phyloP scores from a whole-genome alignment of 345 rosid species.

The Bretschneidera sinensis region DNA sequence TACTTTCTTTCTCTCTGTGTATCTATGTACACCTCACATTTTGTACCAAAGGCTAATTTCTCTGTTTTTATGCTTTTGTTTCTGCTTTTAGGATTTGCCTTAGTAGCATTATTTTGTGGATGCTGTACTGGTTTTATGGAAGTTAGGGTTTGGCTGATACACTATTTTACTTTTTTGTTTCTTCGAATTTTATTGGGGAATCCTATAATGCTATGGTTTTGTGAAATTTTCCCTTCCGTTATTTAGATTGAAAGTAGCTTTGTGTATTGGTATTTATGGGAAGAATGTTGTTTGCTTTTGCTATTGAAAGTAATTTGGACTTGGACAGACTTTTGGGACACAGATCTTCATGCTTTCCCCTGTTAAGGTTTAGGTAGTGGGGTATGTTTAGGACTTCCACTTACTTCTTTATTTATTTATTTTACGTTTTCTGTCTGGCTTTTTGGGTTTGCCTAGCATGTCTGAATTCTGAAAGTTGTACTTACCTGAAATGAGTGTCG shows the following conservation, averaged over 20 bases:
- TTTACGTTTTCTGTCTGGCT: neutral
- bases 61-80: neutral
- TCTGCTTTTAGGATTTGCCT: constrained; percentile 5
- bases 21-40: neutral
- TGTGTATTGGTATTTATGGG: constrained; percentile 4
- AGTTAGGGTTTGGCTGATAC: constrained; percentile 7
- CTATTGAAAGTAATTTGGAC: neutral
- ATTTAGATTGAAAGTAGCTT: neutral
- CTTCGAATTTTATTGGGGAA: neutral
- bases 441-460: neutral
- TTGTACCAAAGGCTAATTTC: neutral
- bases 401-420: neutral
- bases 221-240: neutral
- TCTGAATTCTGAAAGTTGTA: neutral
- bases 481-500: neutral
- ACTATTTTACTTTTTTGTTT: neutral
- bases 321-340: neutral
- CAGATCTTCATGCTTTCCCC: neutral
- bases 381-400: constrained; percentile 10
- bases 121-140: neutral
- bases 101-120: neutral
- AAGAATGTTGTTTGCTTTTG: constrained; percentile 3
- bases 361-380: neutral
- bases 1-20: neutral
- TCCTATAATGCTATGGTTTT: neutral